A percentile compares a stretch with the other conserved stretches of the same genome.
phyloP scores from a whole-genome alignment of 768 basidiomycete genomes.

The Macrolepiota albuminosa region DNA sequence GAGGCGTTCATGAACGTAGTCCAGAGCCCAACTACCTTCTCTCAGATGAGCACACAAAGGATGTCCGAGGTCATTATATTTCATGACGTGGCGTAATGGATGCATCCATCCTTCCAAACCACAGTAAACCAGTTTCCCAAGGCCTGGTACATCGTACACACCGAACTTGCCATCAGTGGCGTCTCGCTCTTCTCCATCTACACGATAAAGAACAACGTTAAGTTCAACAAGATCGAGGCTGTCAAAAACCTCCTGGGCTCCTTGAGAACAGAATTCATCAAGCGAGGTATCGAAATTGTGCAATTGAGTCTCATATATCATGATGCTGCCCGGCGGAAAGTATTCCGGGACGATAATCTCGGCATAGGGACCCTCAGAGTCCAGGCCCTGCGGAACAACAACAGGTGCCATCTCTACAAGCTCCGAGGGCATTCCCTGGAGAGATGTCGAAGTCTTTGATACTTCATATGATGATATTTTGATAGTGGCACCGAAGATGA shows the following conservation, averaged over 20 bases:
- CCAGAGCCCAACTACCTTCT: conserved; percentile 87
- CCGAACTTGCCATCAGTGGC: conserved; percentile 80
- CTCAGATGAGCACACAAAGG: conserved; percentile 84
- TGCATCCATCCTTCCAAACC: conserved; percentile 99
- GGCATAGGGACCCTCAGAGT: conserved; percentile 62
- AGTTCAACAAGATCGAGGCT: conserved; percentile 81
- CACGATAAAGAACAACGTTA: conserved; percentile 81
- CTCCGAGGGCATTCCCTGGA: conserved; percentile 70
- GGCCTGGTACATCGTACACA: conserved; percentile 72
- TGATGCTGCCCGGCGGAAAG: conserved; percentile 95
- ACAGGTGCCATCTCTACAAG: conserved; percentile 62
- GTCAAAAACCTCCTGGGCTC: conserved; percentile 67
- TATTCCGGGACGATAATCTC: conserved; percentile 80
- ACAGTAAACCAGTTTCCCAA: conserved; percentile 80
- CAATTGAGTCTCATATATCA: conserved; percentile 87
- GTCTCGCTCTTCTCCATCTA: conserved; percentile 90
- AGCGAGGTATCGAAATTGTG: conserved; percentile 67
- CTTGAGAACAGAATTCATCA: conserved; percentile 68
- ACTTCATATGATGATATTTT: conserved; percentile 60
- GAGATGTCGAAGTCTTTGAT: conserved; percentile 40
- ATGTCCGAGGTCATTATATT: conserved; percentile 90
- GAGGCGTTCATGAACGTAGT: conserved; percentile 75
- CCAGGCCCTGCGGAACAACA: conserved; percentile 54
- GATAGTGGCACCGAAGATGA: conserved; percentile 75
- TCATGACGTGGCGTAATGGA: conserved; percentile 77